Conservation (phyloP, 768 basidiomycete species). For the Sutorius australiensis region DNA sequence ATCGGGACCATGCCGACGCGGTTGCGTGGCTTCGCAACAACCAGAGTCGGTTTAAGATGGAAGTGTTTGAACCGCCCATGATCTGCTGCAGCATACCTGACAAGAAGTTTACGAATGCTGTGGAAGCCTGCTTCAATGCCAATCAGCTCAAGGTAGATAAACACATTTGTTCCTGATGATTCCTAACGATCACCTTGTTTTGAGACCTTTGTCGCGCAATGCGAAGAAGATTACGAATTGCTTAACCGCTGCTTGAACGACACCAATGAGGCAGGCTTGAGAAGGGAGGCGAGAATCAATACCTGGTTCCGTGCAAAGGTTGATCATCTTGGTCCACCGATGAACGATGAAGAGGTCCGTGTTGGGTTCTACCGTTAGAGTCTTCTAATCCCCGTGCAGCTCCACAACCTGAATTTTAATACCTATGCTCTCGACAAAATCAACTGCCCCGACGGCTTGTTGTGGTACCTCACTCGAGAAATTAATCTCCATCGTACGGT, state of each 20-base stretch:
- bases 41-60: slow-evolving; percentile 63
- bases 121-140: slow-evolving; percentile 67
- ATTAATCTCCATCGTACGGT: slow-evolving; percentile 73
- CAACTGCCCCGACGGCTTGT: slow-evolving; percentile 69
- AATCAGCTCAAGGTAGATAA: slow-evolving; percentile 59
- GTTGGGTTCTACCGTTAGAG: not conserved
- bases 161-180: not conserved
- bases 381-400: slow-evolving; percentile 37
- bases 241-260: slow-evolving; percentile 72
- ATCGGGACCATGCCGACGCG: slow-evolving; percentile 58
- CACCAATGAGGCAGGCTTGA: slow-evolving; percentile 46
- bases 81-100: slow-evolving; percentile 70
- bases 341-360: slow-evolving; percentile 57
- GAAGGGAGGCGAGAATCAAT: slow-evolving; percentile 50
- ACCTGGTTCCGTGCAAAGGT: slow-evolving; percentile 60
- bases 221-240: slow-evolving; percentile 71
- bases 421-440: slow-evolving; percentile 82
- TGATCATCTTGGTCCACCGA: slow-evolving; percentile 46
- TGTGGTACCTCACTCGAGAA: slow-evolving; percentile 63
- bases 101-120: slow-evolving; percentile 53
- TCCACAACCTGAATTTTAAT: slow-evolving; percentile 64
- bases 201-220: slow-evolving; percentile 84
- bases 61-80: slow-evolving; percentile 83
- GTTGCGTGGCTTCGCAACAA: slow-evolving; percentile 74
- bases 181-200: not conserved